Conservation (phyloP, 345 rosid genomes). For the Sonneratia alba region DNA sequence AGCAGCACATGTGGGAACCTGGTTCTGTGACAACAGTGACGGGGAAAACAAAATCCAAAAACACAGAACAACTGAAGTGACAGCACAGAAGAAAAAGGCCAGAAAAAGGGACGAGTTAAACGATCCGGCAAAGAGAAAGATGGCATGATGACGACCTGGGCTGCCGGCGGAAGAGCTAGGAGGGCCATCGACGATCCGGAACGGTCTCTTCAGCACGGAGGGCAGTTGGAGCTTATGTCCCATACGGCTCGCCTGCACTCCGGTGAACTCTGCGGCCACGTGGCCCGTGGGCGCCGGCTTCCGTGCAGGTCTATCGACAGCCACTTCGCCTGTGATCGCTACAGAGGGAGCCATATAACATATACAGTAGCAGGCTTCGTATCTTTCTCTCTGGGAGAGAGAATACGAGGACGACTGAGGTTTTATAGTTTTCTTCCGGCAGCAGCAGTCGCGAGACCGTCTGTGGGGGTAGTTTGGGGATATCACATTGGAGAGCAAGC, state of each 20-base stretch:
- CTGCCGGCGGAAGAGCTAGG: constrained; percentile 91
- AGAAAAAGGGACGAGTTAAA: constrained; percentile 5
- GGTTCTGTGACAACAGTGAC: too few species aligned
- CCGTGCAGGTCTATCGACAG: constrained; percentile 22
- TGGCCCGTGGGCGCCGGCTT: constrained; percentile 26
- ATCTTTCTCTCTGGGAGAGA: neutral
- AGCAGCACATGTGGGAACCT: too few species aligned
- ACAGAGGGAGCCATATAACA: constrained; percentile 52
- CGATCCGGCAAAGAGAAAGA: neutral
- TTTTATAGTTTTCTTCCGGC: too few species aligned
- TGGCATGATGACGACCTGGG: constrained; percentile 41
- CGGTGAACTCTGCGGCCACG: constrained; percentile 65
- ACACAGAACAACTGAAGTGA: too few species aligned
- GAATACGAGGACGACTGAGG: too few species aligned
- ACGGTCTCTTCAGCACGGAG: constrained; percentile 55
- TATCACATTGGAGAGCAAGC: too few species aligned
- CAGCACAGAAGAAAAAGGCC: neutral
- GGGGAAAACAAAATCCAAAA: too few species aligned
- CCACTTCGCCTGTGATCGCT: constrained; percentile 29
- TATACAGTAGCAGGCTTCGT: neutral
- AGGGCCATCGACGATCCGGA: constrained; percentile 75
- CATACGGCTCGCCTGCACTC: constrained; percentile 74
- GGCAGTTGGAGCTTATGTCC: constrained; percentile 70
- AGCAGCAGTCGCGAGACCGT: too few species aligned
- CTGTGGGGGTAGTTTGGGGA: neutral